Base-by-base conservation (phyloP, 257 asterid species). In the Solanum pimpinellifolium region DNA sequence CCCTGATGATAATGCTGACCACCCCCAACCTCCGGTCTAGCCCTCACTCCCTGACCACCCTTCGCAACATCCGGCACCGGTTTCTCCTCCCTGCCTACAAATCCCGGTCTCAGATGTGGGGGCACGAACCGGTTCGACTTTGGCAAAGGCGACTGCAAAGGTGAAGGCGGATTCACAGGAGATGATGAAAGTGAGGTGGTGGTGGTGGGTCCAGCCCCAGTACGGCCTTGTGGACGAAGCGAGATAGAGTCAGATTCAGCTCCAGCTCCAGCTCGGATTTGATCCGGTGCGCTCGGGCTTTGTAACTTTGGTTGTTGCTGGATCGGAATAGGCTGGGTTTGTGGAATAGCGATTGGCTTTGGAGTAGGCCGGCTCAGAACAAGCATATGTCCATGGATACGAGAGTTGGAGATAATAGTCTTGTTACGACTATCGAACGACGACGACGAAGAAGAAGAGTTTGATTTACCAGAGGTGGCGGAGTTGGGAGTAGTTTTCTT, bases 71-170 rank as follows among this genome's bases (percentile, higher is more conserved):
- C 94, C 87, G 93, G 86, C 62, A 90, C 95, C 62, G 92, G 94
- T 89, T 87, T 93, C 90, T 93, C 96, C 90, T 94, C 95, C 88
- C 91, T 93, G 23, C 97, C 95, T 77, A 88, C 93, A 85, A 95
- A 95, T n/a, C 98, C 97, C 73, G 97, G 98, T 83, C 98, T 91
- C 41, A 93, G 97, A 94, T 93, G 96, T 73, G 98, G 98, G 82
- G 97, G 96, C 82, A 95, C 95, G 80, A 95, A 94, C 25, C 94
- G 87, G 85, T 91, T 87, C 29, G 94, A 87, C 91, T 95, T 95
- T 35, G 89, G 89, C 88, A 88, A 82, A 35, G 94, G 92, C 73
- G 92, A 91, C 18, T 69, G 74, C 84, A 84, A 83, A 68, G 90
- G 91, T 23, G 91, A 87, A 56, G 33, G 6, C 33, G 91, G 90